Base-by-base conservation (phyloP, 345 rosid species). In the Conringia planisiliqua region DNA sequence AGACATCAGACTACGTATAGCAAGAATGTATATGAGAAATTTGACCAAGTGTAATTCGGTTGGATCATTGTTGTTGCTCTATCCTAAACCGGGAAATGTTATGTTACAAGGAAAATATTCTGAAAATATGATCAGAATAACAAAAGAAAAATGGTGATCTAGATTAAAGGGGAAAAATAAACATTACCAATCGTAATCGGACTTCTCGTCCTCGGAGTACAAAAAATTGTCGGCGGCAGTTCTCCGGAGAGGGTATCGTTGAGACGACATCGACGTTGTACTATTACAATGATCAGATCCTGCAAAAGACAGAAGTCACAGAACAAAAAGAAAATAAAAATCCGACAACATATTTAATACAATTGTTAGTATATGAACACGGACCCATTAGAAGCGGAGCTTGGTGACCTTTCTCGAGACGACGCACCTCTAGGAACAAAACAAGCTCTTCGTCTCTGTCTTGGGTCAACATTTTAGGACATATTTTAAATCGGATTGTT, bases 391-490 rank as follows among this genome's bases (percentile, higher is more conserved):
- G n/a, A 79, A 68, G 57, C 76, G 51, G 12, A 81, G 75, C 75
- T 46, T 9, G 42, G 35, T 68, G 68, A 36, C 84, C 83, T 72
- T 85, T 88, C 79, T 88, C 90, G 14, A 75, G 84, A 78, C 81
- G 81, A 73, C 83, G 81, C 86, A 86, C 75, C 76, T 87, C 86
- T 13, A 86, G 80, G 66, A 86, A 88, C 85, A 88, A 72, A 67
- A 87, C 76, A n/a, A 90, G 90, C 83, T 92, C 90, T 55, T 90
- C 96, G 46, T 88, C 92, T 79, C 62, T 83, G 67, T 90, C 84
- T 72, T 81, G 82, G 84, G 87, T 81, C 85, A 82, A 80, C 89
- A 81, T 50, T 16, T 51, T 32, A 16, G 0, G 13, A 6, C 62
- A 71, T 17, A 14, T 52, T 71, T 18, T 18, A 6, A 52, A n/a